Percentiles rank a stretch among this genome's conserved stretches.
These are phyloP conservation scores for Corylus avellana DNA, from an alignment of 306 rosid species.

Conservation along the genomic window DNA sequence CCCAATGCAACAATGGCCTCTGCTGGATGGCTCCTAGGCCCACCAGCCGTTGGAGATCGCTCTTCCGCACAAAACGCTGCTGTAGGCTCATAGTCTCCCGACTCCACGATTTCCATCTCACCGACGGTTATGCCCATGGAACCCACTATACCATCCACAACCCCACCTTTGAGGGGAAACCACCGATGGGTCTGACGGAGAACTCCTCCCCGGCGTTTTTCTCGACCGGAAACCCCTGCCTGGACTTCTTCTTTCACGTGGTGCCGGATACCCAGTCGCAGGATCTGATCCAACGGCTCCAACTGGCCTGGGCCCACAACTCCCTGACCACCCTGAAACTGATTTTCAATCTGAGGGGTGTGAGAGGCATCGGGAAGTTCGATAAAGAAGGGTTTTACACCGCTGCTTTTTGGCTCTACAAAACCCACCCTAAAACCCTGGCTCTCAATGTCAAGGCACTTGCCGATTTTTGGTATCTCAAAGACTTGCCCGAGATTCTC, in stretches of 20 bases:
- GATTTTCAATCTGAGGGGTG: conserved; percentile 19
- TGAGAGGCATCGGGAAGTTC: conserved; percentile 19
- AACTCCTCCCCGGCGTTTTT: conserved; percentile 18
- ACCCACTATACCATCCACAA: too few relatives aligned
- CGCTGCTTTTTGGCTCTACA: conserved; percentile 13
- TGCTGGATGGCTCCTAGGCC: too few relatives aligned
- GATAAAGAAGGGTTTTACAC: conserved; percentile 14
- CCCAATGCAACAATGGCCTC: too few relatives aligned
- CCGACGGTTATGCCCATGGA: too few relatives aligned
- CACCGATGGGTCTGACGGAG: conserved; percentile 28
- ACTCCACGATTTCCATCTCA: too few relatives aligned
- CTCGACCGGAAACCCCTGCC: conserved; percentile 18
- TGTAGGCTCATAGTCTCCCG: too few relatives aligned
- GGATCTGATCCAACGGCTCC: not conserved
- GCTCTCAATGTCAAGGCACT: conserved; percentile 2
- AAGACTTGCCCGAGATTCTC: conserved; percentile 19
- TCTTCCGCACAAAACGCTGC: too few relatives aligned
- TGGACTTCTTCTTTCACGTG: conserved; percentile 32
- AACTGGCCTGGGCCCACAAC: conserved; percentile 6
- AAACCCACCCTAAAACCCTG: conserved; percentile 13
- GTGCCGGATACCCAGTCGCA: conserved; percentile 7
- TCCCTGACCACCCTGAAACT: conserved; percentile 8
- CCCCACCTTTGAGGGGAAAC: not conserved
- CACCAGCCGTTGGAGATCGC: too few relatives aligned
- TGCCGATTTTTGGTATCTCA: conserved; percentile 6